These are phyloP conservation scores for Helminthosporium solani DNA, from an alignment of 2,329 filamentous ascomycete species.

Conservation along the genomic window DNA sequence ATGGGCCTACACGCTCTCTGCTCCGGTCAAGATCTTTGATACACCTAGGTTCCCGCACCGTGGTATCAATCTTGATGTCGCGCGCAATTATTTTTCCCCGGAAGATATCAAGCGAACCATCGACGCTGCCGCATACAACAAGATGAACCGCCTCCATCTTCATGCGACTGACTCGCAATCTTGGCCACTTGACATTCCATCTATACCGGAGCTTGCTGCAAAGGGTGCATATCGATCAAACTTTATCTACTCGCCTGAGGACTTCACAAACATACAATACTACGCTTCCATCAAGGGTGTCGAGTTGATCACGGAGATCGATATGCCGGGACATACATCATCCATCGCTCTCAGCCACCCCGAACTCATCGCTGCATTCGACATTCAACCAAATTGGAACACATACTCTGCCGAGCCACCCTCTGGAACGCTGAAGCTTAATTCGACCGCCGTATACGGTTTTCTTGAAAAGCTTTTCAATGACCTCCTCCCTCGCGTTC, in stretches of 20 bases:
- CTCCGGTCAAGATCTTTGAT: conserved; percentile 72
- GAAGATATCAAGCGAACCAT: conserved; percentile 71
- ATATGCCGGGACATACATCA: conserved; percentile 78
- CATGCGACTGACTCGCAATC: conserved; percentile 83
- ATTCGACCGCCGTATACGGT: conserved; percentile 65
- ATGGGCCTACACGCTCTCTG: conserved; percentile 65
- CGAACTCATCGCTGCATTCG: conserved; percentile 68
- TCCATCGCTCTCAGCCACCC: conserved; percentile 66
- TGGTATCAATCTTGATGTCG: conserved; percentile 76
- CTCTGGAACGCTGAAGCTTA: conserved; percentile 70
- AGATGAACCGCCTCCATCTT: conserved; percentile 79
- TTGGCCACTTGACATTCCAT: conserved; percentile 79
- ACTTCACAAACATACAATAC: conserved; percentile 66
- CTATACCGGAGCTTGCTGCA: conserved; percentile 68
- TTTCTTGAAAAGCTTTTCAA: conserved; percentile 72
- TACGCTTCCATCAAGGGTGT: conserved; percentile 70
- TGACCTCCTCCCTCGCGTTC: conserved; percentile 66
- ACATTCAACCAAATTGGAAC: conserved; percentile 55
- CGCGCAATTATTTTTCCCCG: conserved; percentile 69
- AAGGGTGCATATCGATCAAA: conserved; percentile 72
- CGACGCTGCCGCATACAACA: conserved; percentile 74
- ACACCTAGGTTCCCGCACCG: conserved; percentile 73
- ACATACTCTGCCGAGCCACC: conserved; percentile 58
- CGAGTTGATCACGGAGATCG: conserved; percentile 72
- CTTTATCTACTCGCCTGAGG: conserved; percentile 65